These are phyloP conservation scores for Fusarium algeriense DNA, from an alignment of 2,329 filamentous ascomycete species.

Conservation along the genomic window DNA sequence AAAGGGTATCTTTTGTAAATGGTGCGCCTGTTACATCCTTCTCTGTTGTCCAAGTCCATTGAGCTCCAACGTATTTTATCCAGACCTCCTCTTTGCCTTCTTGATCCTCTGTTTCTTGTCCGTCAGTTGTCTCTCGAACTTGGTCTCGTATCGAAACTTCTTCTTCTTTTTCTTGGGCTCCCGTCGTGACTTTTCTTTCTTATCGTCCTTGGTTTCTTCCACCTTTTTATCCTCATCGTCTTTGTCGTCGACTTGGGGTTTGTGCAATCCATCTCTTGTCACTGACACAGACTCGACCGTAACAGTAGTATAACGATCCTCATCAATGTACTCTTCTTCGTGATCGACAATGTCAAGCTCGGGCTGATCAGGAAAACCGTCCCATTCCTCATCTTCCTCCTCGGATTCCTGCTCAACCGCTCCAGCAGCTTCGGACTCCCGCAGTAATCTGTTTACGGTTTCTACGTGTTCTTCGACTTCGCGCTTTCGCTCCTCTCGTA, in stretches of 20 bases:
- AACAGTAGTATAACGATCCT: constrained; percentile 95
- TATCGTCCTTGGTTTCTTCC: constrained; percentile 42
- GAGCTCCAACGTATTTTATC: constrained; percentile 12
- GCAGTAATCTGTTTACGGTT: constrained; percentile 78
- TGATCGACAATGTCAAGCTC: constrained; percentile 72
- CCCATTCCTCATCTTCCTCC: constrained; percentile 68
- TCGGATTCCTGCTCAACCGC: constrained; percentile 59
- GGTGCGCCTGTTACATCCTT: constrained; percentile 34
- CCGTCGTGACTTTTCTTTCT: constrained; percentile 49
- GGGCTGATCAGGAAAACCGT: constrained; percentile 70
- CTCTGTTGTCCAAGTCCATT: constrained; percentile 27
- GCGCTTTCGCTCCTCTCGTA: constrained; percentile 84
- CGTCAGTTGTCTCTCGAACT: constrained; percentile 82
- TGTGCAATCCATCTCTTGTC: constrained; percentile 77
- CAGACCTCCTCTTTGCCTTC: constrained; percentile 46
- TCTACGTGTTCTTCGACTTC: constrained; percentile 87
- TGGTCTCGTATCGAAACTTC: constrained; percentile 93
- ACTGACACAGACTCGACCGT: constrained; percentile 91
- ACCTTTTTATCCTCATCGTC: constrained; percentile 55
- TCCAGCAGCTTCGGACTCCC: constrained; percentile 65
- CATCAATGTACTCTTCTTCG: constrained; percentile 95
- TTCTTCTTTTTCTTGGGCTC: constrained; percentile 84
- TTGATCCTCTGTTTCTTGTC: constrained; percentile 78
- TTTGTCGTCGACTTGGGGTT: constrained; percentile 55
- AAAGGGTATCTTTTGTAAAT: constrained; percentile 51